phyloP scores from a whole-genome alignment of 2,329 filamentous ascomycete genomes.

The Apiospora hydei region DNA sequence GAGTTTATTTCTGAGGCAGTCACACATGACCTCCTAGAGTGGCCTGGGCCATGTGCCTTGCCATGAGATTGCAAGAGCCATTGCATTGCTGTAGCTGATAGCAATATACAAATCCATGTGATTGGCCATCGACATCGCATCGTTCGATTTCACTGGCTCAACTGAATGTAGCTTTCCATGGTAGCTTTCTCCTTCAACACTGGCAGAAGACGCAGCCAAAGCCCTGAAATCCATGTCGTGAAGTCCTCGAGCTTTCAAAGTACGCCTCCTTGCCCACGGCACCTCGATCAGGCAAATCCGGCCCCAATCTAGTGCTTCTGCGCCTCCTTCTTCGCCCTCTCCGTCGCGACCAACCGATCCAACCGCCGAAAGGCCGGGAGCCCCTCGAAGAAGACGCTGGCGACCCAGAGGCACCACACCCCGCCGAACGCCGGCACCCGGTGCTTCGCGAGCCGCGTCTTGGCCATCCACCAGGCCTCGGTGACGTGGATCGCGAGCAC shows the following conservation, averaged over 20 bases:
- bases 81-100: not conserved
- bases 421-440: conserved; percentile 52
- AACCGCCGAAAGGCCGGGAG: conserved; percentile 57
- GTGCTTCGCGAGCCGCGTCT: conserved; percentile 53
- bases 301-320: conserved; percentile 46
- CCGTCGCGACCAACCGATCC: conserved; percentile 54
- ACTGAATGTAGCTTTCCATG: not conserved
- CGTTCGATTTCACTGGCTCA: not conserved
- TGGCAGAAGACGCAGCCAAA: not conserved
- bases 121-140: not conserved
- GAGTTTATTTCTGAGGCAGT: not conserved
- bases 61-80: not conserved
- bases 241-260: not conserved
- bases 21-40: not conserved
- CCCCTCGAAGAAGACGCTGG: conserved; percentile 62
- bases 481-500: conserved; percentile 69
- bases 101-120: not conserved
- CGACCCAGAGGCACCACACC: conserved; percentile 65
- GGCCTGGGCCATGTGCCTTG: not conserved
- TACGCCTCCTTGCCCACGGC: not conserved
- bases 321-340: conserved; percentile 49
- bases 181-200: not conserved
- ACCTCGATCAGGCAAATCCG: not conserved
- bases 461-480: conserved; percentile 67
- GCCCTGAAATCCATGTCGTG: not conserved